Percentiles rank a stretch among this genome's conserved stretches.
Conservation (phyloP, 1,284 basidiomycete genomes). For the Xerocomus minutiporus region DNA sequence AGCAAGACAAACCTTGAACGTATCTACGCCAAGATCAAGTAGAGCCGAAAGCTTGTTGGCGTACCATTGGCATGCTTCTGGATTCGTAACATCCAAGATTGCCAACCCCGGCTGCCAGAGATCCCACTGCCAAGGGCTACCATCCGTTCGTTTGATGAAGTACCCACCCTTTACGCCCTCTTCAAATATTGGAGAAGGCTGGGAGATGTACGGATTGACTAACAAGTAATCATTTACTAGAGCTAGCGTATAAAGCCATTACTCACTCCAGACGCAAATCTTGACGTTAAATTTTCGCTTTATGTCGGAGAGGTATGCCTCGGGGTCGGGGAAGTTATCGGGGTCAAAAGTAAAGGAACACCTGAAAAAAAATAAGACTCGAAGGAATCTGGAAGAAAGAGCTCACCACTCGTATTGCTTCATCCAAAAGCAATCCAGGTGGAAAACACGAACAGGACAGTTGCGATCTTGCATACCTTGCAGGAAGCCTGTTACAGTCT, state of each 20-base stretch:
- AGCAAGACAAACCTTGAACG: slow-evolving; percentile 51
- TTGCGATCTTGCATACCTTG: slow-evolving; percentile 65
- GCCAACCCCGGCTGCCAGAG: slow-evolving; percentile 71
- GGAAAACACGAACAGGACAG: slow-evolving; percentile 72
- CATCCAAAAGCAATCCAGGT: slow-evolving; percentile 80
- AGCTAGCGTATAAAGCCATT: background rate
- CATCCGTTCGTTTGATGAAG: slow-evolving; percentile 66
- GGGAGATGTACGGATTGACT: slow-evolving; percentile 70
- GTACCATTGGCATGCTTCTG: slow-evolving; percentile 66
- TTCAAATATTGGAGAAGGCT: slow-evolving; percentile 64
- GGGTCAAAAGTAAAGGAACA: slow-evolving; percentile 76
- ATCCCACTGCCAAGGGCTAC: slow-evolving; percentile 74
- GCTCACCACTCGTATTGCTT: slow-evolving; percentile 68
- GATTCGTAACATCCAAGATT: slow-evolving; percentile 70
- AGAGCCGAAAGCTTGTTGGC: slow-evolving; percentile 52
- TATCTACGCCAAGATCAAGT: slow-evolving; percentile 67
- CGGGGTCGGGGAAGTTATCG: slow-evolving; percentile 70
- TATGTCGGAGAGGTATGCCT: slow-evolving; percentile 61
- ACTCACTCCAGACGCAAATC: slow-evolving; percentile 70
- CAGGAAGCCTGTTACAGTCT: slow-evolving; percentile 65
- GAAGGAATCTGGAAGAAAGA: background rate
- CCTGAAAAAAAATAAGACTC: slow-evolving; percentile 33
- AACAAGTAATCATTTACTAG: background rate
- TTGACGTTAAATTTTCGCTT: slow-evolving; percentile 68
- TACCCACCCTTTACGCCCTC: slow-evolving; percentile 64